These are phyloP conservation scores for Sporisorium exsertum DNA, from an alignment of 1,284 basidiomycete species.

Conservation along the genomic window DNA sequence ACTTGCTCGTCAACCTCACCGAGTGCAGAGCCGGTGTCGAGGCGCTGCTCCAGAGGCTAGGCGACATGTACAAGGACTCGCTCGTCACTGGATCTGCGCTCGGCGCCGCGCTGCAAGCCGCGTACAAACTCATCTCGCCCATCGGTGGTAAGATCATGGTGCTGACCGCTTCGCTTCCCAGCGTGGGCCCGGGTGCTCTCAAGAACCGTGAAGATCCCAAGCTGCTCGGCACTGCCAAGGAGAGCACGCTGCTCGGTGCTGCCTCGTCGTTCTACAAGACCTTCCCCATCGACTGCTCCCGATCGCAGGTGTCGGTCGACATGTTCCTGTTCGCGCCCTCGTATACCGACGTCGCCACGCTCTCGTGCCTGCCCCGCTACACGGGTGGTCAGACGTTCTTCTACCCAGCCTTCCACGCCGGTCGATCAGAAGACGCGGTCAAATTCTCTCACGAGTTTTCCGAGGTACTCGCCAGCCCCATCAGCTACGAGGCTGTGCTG, in stretches of 20 bases:
- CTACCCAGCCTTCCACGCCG: slow-evolving; percentile 97
- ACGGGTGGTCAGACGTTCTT: slow-evolving; percentile 98
- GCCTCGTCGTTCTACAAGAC: slow-evolving; percentile 94
- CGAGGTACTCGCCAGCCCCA: slow-evolving; percentile 89
- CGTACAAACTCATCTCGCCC: slow-evolving; percentile 91
- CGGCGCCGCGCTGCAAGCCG: slow-evolving; percentile 95
- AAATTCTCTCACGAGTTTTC: slow-evolving; percentile 99
- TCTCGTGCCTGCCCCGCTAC: slow-evolving; percentile 92
- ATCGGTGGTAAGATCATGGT: slow-evolving; percentile 96
- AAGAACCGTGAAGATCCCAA: slow-evolving; percentile 98
- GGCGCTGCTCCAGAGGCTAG: slow-evolving; percentile 81
- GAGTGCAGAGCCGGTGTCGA: slow-evolving; percentile 87
- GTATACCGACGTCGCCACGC: slow-evolving; percentile 95
- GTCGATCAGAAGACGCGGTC: slow-evolving; percentile 90
- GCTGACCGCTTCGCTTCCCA: slow-evolving; percentile 88
- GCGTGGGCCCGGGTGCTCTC: slow-evolving; percentile 87
- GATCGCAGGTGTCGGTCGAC: slow-evolving; percentile 96
- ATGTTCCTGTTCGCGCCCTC: slow-evolving; percentile 96
- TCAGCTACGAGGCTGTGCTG: slow-evolving; percentile 97
- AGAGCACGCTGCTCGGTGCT: slow-evolving; percentile 72
- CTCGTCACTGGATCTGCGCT: slow-evolving; percentile 90
- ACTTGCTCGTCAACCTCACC: slow-evolving; percentile 90
- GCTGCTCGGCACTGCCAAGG: slow-evolving; percentile 92
- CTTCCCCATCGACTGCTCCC: slow-evolving; percentile 97
- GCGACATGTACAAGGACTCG: slow-evolving; percentile 97